Conservation (phyloP, 1,284 basidiomycete genomes). For the Malassezia slooffiae region DNA sequence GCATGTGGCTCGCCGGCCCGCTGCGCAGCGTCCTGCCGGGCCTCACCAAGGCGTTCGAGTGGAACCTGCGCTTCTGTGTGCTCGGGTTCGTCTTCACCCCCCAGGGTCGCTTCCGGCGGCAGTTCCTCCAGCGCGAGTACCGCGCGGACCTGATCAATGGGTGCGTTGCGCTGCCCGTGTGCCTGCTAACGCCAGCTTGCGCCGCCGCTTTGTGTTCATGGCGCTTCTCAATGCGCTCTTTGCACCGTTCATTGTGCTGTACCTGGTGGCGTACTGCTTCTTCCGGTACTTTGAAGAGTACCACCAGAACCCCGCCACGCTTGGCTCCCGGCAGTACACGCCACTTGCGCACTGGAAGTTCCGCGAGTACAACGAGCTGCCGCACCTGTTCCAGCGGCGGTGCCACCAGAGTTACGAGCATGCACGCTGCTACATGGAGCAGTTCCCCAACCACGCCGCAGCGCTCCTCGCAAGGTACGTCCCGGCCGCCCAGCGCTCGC, state of each 20-base stretch:
- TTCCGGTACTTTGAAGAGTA: constrained; percentile 99
- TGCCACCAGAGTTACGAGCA: constrained; percentile 76
- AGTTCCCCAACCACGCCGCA: no score
- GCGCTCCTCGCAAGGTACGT: no score
- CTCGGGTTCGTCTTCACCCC: no score
- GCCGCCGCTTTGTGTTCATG: constrained; percentile 84
- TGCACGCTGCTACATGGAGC: constrained; percentile 90
- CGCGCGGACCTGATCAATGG: constrained; percentile 66
- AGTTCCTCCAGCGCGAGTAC: constrained; percentile 76
- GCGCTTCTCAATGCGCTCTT: constrained; percentile 86
- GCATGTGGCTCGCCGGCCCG: no score
- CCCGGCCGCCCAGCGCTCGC: no score
- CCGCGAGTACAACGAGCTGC: constrained; percentile 94
- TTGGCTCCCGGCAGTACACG: constrained; percentile 83
- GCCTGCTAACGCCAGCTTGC: constrained; percentile 53
- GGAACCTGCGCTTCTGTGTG: no score
- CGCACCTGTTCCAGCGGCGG: constrained; percentile 76
- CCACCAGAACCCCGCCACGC: constrained; percentile 90
- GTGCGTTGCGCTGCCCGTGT: constrained; percentile 50
- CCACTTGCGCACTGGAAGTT: constrained; percentile 96
- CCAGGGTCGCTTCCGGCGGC: no score
- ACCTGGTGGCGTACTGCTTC: constrained; percentile 93
- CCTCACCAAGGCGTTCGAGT: no score
- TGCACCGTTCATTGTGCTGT: constrained; percentile 93
- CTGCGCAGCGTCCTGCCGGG: no score